Evolutionary conservation across 2,329 filamentous ascomycete species (phyloP).

Genomic region (Fusarium marasasianum): DNA sequence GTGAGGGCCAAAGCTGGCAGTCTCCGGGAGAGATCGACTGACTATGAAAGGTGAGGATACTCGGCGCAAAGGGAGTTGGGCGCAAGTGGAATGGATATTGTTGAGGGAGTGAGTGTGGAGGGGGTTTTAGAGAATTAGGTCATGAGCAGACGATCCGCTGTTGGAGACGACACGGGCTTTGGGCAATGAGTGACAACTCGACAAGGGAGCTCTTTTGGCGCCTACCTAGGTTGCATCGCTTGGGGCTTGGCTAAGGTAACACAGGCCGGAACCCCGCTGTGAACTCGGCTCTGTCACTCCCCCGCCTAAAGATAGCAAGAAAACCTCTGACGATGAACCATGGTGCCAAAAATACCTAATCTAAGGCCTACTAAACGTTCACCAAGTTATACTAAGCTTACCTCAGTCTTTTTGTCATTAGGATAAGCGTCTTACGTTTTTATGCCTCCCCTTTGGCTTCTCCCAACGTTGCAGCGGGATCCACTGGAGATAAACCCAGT

Average conservation of each 20-base stretch:
- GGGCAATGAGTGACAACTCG: slow-evolving; percentile 2
- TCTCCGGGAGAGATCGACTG: not conserved
- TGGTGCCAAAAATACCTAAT: not conserved
- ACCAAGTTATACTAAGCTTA: not conserved
- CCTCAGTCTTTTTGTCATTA: not conserved
- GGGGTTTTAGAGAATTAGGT: slow-evolving; percentile 18
- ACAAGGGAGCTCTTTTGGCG: slow-evolving; percentile 21
- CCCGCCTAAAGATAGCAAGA: not conserved
- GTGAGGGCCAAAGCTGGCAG: slow-evolving; percentile 6
- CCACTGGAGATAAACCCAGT: slow-evolving; percentile 13
- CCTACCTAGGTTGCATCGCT: slow-evolving; percentile 9
- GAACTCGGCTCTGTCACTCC: slow-evolving; percentile 26
- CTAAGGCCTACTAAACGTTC: not conserved
- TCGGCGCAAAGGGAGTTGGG: not conserved
- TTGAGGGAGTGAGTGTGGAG: slow-evolving; percentile 24
- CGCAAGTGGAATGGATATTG: slow-evolving; percentile 15
- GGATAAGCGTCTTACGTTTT: not conserved
- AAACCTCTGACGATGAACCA: not conserved
- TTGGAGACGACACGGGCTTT: slow-evolving; percentile 12
- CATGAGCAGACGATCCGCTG: slow-evolving; percentile 28
- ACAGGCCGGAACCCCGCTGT: slow-evolving; percentile 21
- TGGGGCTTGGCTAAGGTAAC: slow-evolving; percentile 13
- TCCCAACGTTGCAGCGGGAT: slow-evolving; percentile 1
- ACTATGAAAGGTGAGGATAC: not conserved
- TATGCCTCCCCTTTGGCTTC: not conserved